phyloP scores from a whole-genome alignment of 305 asterid species.

The Plantago rigida region DNA sequence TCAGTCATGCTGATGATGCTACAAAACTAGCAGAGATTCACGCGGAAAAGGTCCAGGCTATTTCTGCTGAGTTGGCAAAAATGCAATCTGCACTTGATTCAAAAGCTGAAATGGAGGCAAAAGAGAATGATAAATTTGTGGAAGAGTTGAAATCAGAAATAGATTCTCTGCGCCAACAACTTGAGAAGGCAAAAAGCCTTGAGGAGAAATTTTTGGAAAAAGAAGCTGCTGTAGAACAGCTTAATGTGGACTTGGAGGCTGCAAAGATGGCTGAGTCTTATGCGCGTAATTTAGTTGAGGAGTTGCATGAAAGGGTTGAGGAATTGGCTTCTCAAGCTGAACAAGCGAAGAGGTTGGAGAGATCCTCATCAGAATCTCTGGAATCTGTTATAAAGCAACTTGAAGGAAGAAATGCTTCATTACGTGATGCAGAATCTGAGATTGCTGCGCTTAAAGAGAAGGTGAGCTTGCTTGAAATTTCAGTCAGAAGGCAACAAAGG shows the following conservation, averaged over 20 bases:
- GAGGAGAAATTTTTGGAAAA: constrained; percentile 54
- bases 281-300: constrained; percentile 63
- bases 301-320: constrained; percentile 60
- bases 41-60: constrained; percentile 58
- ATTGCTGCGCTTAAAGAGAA: constrained; percentile 71
- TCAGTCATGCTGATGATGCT: constrained; percentile 77
- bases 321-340: constrained; percentile 51
- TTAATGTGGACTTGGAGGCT: constrained; percentile 81
- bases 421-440: constrained; percentile 68
- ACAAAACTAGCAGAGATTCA: constrained; percentile 72
- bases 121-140: constrained; percentile 47
- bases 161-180: constrained; percentile 47
- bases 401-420: constrained; percentile 63
- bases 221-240: constrained; percentile 68
- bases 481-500: constrained; percentile 52
- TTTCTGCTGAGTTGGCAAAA: constrained; percentile 65
- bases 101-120: constrained; percentile 44
- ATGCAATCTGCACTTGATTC: constrained; percentile 60
- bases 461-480: constrained; percentile 61
- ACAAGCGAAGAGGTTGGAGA: constrained; percentile 74
- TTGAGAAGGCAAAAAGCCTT: constrained; percentile 41
- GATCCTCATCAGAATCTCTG: constrained; percentile 75
- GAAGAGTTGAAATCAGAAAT: constrained; percentile 59
- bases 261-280: constrained; percentile 83
- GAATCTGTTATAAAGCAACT: constrained; percentile 74